A percentile compares a stretch with the other conserved stretches of the same genome.
Conservation (phyloP, 2,329 filamentous ascomycete species). For the Aphanocladium album region DNA sequence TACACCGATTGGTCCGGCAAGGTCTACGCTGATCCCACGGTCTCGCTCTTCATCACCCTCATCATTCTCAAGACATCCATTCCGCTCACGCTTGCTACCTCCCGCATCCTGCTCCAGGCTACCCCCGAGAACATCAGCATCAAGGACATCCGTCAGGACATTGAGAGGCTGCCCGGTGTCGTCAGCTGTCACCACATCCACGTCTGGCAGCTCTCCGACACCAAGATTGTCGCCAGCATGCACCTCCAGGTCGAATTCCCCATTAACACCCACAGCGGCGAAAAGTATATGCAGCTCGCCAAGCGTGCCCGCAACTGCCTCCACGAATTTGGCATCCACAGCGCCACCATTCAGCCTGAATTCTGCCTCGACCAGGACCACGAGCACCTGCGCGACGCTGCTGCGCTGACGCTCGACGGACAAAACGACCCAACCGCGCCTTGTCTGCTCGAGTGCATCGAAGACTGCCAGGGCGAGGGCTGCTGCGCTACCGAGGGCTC, state of each 20-base stretch:
- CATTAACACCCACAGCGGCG: slow-evolving; percentile 72
- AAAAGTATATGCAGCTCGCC: slow-evolving; percentile 87
- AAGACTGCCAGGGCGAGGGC: slow-evolving; percentile 31
- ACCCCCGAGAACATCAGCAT: slow-evolving; percentile 85
- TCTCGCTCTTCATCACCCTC: slow-evolving; percentile 89
- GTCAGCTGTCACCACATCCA: slow-evolving; percentile 92
- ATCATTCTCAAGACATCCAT: slow-evolving; percentile 70
- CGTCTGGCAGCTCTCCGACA: slow-evolving; percentile 95
- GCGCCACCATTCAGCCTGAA: slow-evolving; percentile 94
- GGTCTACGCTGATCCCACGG: slow-evolving; percentile 83
- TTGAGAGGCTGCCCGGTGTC: slow-evolving; percentile 77
- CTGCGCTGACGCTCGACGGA: slow-evolving; percentile 33
- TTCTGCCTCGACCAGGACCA: slow-evolving; percentile 56
- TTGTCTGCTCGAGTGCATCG: slow-evolving; percentile 45
- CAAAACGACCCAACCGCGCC: slow-evolving; percentile 22
- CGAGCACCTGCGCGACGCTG: slow-evolving; percentile 32
- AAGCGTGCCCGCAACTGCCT: slow-evolving; percentile 79
- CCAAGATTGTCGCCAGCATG: slow-evolving; percentile 86
- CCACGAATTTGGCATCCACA: slow-evolving; percentile 94
- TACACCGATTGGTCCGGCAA: slow-evolving; percentile 75
- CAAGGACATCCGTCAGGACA: slow-evolving; percentile 88
- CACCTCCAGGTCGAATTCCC: slow-evolving; percentile 91
- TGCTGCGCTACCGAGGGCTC: slow-evolving; percentile 29
- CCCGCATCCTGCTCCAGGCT: slow-evolving; percentile 87
- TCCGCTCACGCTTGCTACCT: slow-evolving; percentile 72